These are phyloP conservation scores for Xanthoceras sorbifolium DNA, from an alignment of 345 rosid genomes.

Conservation along the genomic window DNA sequence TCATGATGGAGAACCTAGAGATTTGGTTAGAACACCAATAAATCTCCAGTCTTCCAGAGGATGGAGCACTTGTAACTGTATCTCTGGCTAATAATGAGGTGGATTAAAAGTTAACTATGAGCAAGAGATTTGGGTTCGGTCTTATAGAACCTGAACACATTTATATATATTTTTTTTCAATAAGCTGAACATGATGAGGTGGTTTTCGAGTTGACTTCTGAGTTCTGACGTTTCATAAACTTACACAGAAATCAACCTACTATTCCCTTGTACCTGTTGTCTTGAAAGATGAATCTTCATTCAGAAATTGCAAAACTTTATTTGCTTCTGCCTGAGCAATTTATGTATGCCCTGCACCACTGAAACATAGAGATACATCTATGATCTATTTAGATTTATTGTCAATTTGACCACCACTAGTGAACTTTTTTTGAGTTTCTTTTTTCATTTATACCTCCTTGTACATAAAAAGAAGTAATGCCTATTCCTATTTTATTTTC, in stretches of 20 bases:
- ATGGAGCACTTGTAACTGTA: background rate
- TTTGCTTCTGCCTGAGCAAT: background rate
- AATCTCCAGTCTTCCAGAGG: background rate
- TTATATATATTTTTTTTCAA: background rate
- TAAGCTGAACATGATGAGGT: background rate
- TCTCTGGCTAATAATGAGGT: background rate
- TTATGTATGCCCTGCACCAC: background rate
- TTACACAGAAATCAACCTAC: background rate
- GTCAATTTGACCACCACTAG: background rate
- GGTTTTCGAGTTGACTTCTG: slow-evolving; percentile 6
- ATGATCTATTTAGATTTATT: background rate
- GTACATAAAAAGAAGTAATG: background rate
- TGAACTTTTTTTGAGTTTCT: background rate
- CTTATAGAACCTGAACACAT: background rate
- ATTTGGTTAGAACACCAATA: background rate
- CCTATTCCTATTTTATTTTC: background rate
- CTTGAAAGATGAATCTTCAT: slow-evolving; percentile 1
- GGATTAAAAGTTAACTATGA: background rate
- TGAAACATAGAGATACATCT: background rate
- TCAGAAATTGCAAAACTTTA: background rate
- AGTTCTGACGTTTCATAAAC: background rate
- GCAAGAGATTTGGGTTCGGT: background rate
- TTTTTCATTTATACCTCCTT: background rate
- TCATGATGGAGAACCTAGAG: background rate
- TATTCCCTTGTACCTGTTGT: background rate